Conservation (phyloP, 768 basidiomycete species). For the Rhizopogon salebrosus region DNA sequence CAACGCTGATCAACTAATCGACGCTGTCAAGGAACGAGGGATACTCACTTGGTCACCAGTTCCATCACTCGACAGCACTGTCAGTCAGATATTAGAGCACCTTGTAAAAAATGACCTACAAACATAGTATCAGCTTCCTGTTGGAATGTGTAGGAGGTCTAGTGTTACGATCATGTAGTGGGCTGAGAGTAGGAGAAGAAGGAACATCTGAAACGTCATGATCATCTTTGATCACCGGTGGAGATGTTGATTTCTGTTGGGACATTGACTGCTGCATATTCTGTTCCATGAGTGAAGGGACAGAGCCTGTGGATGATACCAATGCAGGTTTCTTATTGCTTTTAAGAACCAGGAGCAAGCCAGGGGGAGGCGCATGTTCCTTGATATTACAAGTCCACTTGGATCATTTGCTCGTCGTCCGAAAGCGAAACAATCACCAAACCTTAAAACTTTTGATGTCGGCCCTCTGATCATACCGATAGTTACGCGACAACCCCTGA, state of each 20-base stretch:
- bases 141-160: slow-evolving; percentile 38
- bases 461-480: no score
- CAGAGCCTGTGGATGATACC: no score
- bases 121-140: slow-evolving; percentile 66
- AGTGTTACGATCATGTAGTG: slow-evolving; percentile 24
- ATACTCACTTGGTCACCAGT: slow-evolving; percentile 33
- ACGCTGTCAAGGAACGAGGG: slow-evolving; percentile 14
- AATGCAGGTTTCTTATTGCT: no score
- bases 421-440: no score
- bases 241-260: slow-evolving; percentile 5
- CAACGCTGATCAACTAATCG: slow-evolving; percentile 19
- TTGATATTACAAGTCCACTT: no score
- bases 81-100: not conserved
- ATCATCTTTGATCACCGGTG: not conserved
- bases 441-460: no score
- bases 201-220: not conserved
- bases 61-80: not conserved
- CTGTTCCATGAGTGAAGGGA: slow-evolving; percentile 9
- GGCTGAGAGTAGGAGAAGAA: not conserved
- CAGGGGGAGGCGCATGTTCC: no score
- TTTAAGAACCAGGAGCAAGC: no score
- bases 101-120: slow-evolving; percentile 34
- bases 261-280: not conserved
- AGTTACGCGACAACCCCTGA: no score
- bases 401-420: no score